Evolutionary conservation across 2,329 filamentous ascomycete genomes (phyloP), one percentile per base, ranked within the genome.

Genomic region (Lachnellula arida): DNA sequence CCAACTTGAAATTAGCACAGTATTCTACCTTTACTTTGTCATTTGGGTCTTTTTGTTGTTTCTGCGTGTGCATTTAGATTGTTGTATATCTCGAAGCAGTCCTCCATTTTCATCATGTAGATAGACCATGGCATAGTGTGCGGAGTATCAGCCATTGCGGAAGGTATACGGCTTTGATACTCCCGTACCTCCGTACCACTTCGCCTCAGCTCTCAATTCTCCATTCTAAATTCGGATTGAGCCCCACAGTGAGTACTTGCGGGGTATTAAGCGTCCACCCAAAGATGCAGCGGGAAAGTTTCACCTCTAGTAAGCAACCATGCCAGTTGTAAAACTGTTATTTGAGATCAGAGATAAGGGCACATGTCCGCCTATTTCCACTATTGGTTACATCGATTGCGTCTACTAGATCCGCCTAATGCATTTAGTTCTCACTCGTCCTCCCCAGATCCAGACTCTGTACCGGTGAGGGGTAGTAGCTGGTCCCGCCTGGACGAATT

Each of bases 291-390:
- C 44, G 49, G 52, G 47, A 57, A 47, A 46, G 44, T 46, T 46
- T 50, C 23, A 47, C 25, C 32, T 43, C 34, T 28, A 23, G 15
- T 28, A 43, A 51, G 14, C 23, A 37, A 46, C 51, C 50, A 51
- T 56, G 46, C 46, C 34, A 46, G 37, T 51, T 22, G 22, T 12
- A 25, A 17, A 37, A 22, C 4, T 55, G 47, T 55, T 44, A 59
- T 59, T 63, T 53, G 56, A 55, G 54, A 12, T 53, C 34, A 34
- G 42, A 47, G 11, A 46, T 34, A 25, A 37, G 11, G 46, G 34
- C 40, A 52, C 54, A 58, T 56, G 47, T 55, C 61, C 59, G 52
- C 44, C 52, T 62, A 62, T 62, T 51, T 44, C 61, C 61, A 56
- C 9, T 11, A 32, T 32, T 34, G 14, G 39, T 43, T 39, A n/a